Evolutionary conservation across 139 green algal genomes (phyloP).

Genomic region (Tetraselmis chui): DNA sequence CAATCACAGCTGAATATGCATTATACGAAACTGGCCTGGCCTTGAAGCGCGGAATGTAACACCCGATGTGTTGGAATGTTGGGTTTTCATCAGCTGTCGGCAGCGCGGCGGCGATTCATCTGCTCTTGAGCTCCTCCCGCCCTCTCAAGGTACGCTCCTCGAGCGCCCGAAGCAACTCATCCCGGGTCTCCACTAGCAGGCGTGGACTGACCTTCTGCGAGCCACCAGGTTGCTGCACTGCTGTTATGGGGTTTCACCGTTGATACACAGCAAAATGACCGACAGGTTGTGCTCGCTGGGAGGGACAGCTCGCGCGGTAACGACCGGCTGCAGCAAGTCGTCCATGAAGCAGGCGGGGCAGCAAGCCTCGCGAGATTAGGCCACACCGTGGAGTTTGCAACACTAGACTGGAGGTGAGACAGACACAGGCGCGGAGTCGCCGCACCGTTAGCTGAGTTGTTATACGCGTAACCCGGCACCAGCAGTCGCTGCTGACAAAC

Average conservation of each 20-base stretch:
- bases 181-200: neutral
- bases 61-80: neutral
- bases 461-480: neutral
- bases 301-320: neutral
- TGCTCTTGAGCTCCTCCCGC: neutral
- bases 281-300: neutral
- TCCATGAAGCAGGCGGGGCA: neutral
- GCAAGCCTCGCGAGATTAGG: neutral
- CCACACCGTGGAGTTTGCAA: neutral
- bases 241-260: neutral
- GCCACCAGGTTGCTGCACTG: neutral
- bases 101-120: slow-evolving; percentile 10
- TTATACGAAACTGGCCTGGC: too few species aligned
- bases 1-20: neutral
- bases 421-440: too few species aligned
- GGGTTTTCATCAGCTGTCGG: neutral
- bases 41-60: too few species aligned
- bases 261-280: too few species aligned
- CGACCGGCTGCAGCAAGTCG: neutral
- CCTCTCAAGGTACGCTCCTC: neutral
- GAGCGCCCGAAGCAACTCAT: too few species aligned
- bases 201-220: neutral
- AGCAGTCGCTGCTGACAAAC: neutral
- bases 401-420: neutral
- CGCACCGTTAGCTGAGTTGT: neutral